Conservation (phyloP, 2,329 filamentous ascomycete species). For the Trichoderma sp. region DNA sequence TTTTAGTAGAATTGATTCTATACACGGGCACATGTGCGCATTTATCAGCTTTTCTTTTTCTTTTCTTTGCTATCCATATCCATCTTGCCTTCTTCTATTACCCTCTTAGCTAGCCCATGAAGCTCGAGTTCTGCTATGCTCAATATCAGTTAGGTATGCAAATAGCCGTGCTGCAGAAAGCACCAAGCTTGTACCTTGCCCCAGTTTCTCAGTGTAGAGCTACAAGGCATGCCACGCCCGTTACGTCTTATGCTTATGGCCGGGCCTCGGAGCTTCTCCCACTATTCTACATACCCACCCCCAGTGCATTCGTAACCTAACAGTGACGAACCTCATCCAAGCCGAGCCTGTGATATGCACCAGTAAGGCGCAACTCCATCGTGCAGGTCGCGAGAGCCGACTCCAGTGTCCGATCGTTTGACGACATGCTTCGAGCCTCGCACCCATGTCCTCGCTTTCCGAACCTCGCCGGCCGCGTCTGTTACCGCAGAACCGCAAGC, state of each 20-base stretch:
- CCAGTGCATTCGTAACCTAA: background rate
- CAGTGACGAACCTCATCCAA: conserved; percentile 9
- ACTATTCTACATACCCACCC: background rate
- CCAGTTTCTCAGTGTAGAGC: background rate
- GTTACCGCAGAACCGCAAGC: conserved; percentile 75
- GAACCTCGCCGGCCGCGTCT: conserved; percentile 52
- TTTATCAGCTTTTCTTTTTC: background rate
- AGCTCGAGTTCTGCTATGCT: background rate
- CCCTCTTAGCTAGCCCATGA: background rate
- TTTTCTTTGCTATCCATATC: background rate
- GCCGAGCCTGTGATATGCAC: background rate
- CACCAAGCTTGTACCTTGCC: background rate
- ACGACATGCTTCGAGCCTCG: conserved; percentile 12
- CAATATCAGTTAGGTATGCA: background rate
- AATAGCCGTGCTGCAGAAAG: background rate
- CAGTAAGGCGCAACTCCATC: background rate
- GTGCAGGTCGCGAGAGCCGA: background rate
- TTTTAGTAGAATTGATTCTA: background rate
- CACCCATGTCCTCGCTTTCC: conserved; percentile 38
- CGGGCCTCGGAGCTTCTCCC: conserved; percentile 14
- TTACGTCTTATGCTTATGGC: conserved; percentile 14
- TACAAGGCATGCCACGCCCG: background rate
- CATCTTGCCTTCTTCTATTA: background rate
- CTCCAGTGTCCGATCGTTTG: background rate
- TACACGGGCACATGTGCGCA: background rate